Evolutionary conservation across 2,329 filamentous ascomycete genomes (phyloP), one percentile per base, ranked within the genome.

Genomic region (Pseudogymnoascus sp.): DNA sequence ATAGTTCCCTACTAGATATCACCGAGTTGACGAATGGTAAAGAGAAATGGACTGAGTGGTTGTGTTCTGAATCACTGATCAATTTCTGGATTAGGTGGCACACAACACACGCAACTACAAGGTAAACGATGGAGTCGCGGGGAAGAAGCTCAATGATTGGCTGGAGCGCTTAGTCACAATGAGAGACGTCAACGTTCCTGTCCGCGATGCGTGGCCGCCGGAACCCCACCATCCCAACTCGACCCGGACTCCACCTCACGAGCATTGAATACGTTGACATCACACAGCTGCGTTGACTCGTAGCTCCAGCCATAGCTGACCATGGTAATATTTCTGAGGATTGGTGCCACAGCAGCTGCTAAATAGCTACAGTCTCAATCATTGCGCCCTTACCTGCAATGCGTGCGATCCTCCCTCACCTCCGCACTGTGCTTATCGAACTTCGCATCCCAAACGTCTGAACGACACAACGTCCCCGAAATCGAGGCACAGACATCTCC

Each of bases 391-490:
- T 97, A 97, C 78, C 89, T 97, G 68, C 91, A 96, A 81, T 95
- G 90, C 76, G 94, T 97, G 70, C 90, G 94, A 70, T 92, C 90
- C 73, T 96, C 90, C 71, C 83, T 99, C 72, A 97, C 92, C 39
- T 91, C 93, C 66, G 93, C 94, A 67, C 87, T 99, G 68, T 93
- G 91, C 62, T 84, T 96, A 63, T 93, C 91, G 75, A 95, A 99
- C 82, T 99, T 99, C 76, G 93, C 94, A 65, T 97, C 93, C 58
- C 94, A 99, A 78, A 91, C 90, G 50, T 90, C 92, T 61, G 95
- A 99, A 80, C 83, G 94, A 69, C 94, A 97, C 79, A 99, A 99
- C 80, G 93, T 97, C 50, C 94, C 94, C 64, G 94, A 99, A 75
- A 89, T 99, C 70, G 94, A 99, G 79, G 92, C 93, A 41, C 86